Evolutionary conservation across 768 basidiomycete species (phyloP).

Genomic region (Phlebiopsis gigantea): DNA sequence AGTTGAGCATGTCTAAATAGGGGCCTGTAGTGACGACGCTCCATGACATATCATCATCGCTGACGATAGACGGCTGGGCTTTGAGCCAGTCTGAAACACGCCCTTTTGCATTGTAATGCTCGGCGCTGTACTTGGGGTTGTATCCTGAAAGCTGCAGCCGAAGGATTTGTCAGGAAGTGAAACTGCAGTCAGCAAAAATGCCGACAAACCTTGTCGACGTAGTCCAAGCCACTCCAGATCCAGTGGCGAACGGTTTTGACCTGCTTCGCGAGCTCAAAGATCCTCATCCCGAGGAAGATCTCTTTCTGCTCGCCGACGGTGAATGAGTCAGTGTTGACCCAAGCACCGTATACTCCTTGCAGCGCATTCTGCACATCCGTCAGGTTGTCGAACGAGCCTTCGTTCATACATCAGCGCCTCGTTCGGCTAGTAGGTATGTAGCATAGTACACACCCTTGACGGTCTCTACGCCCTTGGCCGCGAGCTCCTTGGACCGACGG

Average conservation of each 20-base stretch:
- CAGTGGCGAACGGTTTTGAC: constrained; percentile 29
- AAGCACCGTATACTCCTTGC: constrained; percentile 31
- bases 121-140: constrained; percentile 18
- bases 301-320: constrained; percentile 36
- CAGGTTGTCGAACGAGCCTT: constrained; percentile 29
- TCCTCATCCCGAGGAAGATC: constrained; percentile 32
- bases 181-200: not conserved
- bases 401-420: not conserved
- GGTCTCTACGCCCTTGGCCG: constrained; percentile 30
- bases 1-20: constrained; percentile 15
- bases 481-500: constrained; percentile 28
- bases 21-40: constrained; percentile 12
- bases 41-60: constrained; percentile 3
- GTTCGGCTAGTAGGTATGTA: not conserved
- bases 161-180: not conserved
- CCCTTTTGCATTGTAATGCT: constrained; percentile 21
- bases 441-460: constrained; percentile 25
- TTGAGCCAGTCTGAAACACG: constrained; percentile 3
- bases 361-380: constrained; percentile 23
- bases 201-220: constrained; percentile 30
- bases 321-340: constrained; percentile 28
- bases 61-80: constrained; percentile 1
- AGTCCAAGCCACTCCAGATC: constrained; percentile 36
- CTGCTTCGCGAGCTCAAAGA: constrained; percentile 34
- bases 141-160: not conserved